These are phyloP conservation scores for Trichoderma atroviride DNA, from an alignment of 2,329 filamentous ascomycete species.

Conservation along the genomic window DNA sequence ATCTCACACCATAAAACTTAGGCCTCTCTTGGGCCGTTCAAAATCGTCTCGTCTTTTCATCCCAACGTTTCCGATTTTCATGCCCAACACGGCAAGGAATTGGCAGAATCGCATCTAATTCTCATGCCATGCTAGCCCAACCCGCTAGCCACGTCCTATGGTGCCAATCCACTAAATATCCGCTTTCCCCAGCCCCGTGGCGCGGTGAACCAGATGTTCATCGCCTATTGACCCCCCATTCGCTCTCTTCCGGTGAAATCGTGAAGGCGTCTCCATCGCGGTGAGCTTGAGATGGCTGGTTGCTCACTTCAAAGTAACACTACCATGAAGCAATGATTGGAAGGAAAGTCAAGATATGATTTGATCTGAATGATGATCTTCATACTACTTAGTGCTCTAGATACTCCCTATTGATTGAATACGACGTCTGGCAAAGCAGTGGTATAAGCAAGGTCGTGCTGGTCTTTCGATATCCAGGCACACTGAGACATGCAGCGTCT, in stretches of 20 bases:
- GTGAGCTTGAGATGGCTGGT: constrained; percentile 13
- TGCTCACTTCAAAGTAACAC: background rate
- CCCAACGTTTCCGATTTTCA: background rate
- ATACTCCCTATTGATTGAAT: background rate
- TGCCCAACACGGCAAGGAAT: background rate
- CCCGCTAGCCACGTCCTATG: constrained; percentile 1
- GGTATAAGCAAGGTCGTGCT: background rate
- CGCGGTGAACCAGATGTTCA: constrained; percentile 27
- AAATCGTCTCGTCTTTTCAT: background rate
- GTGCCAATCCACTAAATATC: background rate
- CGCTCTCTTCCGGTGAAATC: background rate
- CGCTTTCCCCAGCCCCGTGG: constrained; percentile 3
- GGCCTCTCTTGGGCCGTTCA: background rate
- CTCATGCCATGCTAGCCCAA: background rate
- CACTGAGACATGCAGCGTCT: background rate
- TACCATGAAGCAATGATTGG: background rate
- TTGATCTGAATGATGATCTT: background rate
- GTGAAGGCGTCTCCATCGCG: background rate
- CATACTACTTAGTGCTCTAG: background rate
- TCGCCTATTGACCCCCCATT: background rate
- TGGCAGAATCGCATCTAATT: background rate
- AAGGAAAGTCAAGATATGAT: background rate
- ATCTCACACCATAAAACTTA: background rate
- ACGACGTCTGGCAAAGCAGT: background rate
- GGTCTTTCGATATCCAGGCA: background rate